phyloP scores from a whole-genome alignment of 495 filamentous ascomycete species.

The Rostrohypoxylon terebratum region DNA sequence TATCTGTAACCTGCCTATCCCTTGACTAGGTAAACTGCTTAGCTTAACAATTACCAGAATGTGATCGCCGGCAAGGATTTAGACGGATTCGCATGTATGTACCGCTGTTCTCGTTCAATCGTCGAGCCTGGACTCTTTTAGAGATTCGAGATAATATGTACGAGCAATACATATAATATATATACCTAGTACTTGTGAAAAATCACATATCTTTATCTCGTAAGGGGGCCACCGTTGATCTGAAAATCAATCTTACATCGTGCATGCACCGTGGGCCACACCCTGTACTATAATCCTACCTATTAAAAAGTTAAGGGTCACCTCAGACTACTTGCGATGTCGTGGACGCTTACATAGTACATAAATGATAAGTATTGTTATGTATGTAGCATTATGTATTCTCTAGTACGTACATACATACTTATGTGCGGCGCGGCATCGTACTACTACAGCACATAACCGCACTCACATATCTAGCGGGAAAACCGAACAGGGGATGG shows the following conservation, averaged over 20 bases:
- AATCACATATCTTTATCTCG: conserved; percentile 17
- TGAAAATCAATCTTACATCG: conserved; percentile 54
- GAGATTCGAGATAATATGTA: conserved; percentile 24
- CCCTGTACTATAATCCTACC: conserved; percentile 42
- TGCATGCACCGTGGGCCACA: conserved; percentile 50
- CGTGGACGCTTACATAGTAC: conserved; percentile 27
- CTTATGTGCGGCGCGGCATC: conserved; percentile 46
- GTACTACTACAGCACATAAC: conserved; percentile 48
- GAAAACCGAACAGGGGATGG: conserved; percentile 38
- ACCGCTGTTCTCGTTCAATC: conserved; percentile 32
- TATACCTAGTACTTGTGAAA: conserved; percentile 32
- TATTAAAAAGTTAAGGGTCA: conserved; percentile 34
- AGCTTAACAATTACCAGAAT: conserved; percentile 10
- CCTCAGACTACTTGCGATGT: conserved; percentile 25
- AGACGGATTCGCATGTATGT: conserved; percentile 9
- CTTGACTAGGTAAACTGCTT: background rate
- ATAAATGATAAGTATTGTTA: conserved; percentile 31
- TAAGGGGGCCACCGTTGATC: conserved; percentile 48
- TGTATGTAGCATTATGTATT: conserved; percentile 42
- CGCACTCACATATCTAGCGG: conserved; percentile 48
- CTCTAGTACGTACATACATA: conserved; percentile 35
- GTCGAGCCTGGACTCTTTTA: background rate
- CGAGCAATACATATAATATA: conserved; percentile 4
- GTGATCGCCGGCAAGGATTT: conserved; percentile 36
- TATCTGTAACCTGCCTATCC: no score